phyloP scores from a whole-genome alignment of 441 rosid genomes.

The Cnidoscolus chayamansa region DNA sequence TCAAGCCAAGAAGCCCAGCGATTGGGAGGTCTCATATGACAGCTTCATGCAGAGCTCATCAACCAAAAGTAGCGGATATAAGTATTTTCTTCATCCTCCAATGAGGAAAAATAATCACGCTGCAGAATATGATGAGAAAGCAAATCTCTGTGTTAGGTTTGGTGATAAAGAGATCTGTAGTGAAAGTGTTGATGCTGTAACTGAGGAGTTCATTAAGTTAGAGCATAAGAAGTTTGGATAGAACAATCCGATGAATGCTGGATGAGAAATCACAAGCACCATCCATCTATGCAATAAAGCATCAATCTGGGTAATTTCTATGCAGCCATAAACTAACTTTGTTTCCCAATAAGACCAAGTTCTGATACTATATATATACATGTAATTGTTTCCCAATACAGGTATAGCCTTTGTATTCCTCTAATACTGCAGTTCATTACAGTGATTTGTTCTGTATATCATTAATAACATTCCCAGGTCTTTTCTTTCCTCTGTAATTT shows the following conservation, averaged over 20 bases:
- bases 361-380: no score
- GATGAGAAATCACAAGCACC: no score
- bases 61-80: background rate
- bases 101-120: background rate
- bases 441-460: no score
- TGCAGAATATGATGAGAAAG: background rate
- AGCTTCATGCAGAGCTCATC: slow-evolving; percentile 3
- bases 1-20: slow-evolving; percentile 1
- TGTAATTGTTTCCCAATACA: no score
- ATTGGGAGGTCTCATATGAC: slow-evolving; percentile 15
- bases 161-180: background rate
- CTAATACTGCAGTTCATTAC: no score
- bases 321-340: no score
- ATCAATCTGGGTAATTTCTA: no score
- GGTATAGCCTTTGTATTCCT: no score
- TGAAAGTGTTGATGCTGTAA: slow-evolving; percentile 48
- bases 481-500: no score
- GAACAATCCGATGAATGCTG: slow-evolving; percentile 9
- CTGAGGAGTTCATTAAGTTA: slow-evolving; percentile 54
- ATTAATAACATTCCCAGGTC: no score
- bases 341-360: no score
- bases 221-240: slow-evolving; percentile 50
- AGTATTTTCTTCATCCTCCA: slow-evolving; percentile 7
- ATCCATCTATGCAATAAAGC: no score
- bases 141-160: background rate